A percentile compares a stretch with the other conserved stretches of the same genome.
These are phyloP conservation scores for Gossypium bickii DNA, from an alignment of 345 rosid species.

Conservation along the genomic window DNA sequence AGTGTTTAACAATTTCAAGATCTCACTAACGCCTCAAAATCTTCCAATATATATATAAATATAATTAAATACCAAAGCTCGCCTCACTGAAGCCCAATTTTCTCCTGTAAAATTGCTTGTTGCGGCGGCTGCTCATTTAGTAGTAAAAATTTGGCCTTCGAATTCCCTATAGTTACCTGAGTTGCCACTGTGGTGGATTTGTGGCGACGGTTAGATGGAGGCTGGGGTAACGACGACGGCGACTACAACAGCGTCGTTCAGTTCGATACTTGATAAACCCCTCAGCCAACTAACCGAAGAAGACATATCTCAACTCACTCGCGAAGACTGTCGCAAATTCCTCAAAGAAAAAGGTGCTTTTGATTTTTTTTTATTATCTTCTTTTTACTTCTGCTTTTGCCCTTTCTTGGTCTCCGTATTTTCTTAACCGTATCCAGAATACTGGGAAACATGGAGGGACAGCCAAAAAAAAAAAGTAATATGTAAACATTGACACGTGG, in stretches of 20 bases:
- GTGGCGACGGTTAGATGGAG: slow-evolving; percentile 54
- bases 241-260: slow-evolving; percentile 25
- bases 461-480: background rate
- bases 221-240: slow-evolving; percentile 32
- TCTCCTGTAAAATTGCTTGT: slow-evolving; percentile 6
- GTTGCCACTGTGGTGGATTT: slow-evolving; percentile 32
- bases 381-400: slow-evolving; percentile 17
- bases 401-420: slow-evolving; percentile 27
- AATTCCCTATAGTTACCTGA: slow-evolving; percentile 24
- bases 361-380: background rate
- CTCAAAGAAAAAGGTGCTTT: slow-evolving; percentile 77
- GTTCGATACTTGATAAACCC: slow-evolving; percentile 75
- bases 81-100: background rate
- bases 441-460: slow-evolving; percentile 4
- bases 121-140: slow-evolving; percentile 5
- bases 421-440: slow-evolving; percentile 24
- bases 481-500: slow-evolving; percentile 41
- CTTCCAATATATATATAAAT: slow-evolving; percentile 9
- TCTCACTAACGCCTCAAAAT: slow-evolving; percentile 20
- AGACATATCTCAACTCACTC: slow-evolving; percentile 96
- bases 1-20: too few species aligned
- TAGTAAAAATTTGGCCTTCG: slow-evolving; percentile 18
- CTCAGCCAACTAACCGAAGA: slow-evolving; percentile 77
- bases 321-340: slow-evolving; percentile 89
- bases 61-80: background rate